Percentiles rank a stretch among this genome's conserved stretches.
These are phyloP conservation scores for Oryza meyeriana DNA, from an alignment of 176 grass and related monocot genomes.

Conservation along the genomic window DNA sequence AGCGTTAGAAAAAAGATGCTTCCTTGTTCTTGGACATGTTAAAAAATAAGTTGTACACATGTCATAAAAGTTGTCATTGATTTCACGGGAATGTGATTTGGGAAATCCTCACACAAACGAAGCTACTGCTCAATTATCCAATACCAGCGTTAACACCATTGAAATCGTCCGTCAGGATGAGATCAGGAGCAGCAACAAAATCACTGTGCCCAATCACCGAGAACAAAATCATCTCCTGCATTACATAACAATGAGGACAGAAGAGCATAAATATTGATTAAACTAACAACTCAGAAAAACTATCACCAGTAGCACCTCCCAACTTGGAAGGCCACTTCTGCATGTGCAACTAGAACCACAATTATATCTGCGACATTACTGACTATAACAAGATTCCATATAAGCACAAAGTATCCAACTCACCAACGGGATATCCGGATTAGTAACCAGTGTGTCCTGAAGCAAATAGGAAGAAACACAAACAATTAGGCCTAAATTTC, in stretches of 20 bases:
- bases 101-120: neutral
- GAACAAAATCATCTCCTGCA: constrained; percentile 69
- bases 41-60: neutral
- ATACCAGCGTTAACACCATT: constrained; percentile 87
- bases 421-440: constrained; percentile 59
- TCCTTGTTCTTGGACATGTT: neutral
- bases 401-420: constrained; percentile 13
- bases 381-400: neutral
- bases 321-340: no score
- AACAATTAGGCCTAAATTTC: neutral
- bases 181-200: constrained; percentile 56
- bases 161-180: constrained; percentile 70
- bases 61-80: neutral
- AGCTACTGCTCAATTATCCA: neutral
- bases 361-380: neutral
- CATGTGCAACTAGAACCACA: neutral
- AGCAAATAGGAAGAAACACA: neutral
- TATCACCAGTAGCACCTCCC: neutral
- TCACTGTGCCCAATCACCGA: constrained; percentile 48
- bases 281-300: neutral
- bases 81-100: neutral
- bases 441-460: constrained; percentile 85
- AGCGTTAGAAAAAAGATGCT: no score
- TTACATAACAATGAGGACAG: neutral
- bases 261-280: neutral